phyloP scores from a whole-genome alignment of 352 stramenopile species.

The Globisporangium paddicum region DNA sequence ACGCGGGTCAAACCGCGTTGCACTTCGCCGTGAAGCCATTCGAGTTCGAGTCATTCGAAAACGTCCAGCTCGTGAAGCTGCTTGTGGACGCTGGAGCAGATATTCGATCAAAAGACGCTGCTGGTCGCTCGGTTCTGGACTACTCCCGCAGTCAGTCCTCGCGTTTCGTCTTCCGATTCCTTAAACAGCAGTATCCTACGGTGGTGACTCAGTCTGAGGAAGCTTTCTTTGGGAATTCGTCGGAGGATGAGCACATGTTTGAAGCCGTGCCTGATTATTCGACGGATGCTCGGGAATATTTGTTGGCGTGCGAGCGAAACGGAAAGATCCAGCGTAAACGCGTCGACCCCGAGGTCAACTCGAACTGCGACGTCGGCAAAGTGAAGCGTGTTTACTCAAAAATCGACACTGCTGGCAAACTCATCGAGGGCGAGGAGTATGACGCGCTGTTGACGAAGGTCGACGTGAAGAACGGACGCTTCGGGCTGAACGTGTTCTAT shows the following conservation, averaged over 20 bases:
- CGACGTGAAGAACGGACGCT: conserved; percentile 63
- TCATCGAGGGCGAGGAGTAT: conserved; percentile 36
- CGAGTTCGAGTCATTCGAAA: conserved; percentile 64
- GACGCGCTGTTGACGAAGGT: conserved; percentile 68
- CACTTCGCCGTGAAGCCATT: conserved; percentile 62
- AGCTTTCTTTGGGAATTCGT: conserved; percentile 22
- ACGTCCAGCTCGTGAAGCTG: conserved; percentile 38
- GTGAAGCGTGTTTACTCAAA: conserved; percentile 34
- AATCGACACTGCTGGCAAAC: conserved; percentile 23
- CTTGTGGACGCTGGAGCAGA: conserved; percentile 38
- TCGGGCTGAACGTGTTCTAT: conserved; percentile 79
- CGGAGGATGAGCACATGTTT: conserved; percentile 25
- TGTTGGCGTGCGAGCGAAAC: conserved; percentile 40
- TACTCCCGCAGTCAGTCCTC: conserved; percentile 53
- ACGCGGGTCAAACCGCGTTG: conserved; percentile 35
- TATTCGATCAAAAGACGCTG: conserved; percentile 30
- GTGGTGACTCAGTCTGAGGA: conserved; percentile 19
- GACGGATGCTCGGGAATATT: conserved; percentile 42
- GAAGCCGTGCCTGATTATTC: conserved; percentile 30
- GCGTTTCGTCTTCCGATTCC: conserved; percentile 45
- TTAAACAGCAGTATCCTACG: conserved; percentile 33
- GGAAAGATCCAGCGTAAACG: conserved; percentile 52
- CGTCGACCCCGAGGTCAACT: conserved; percentile 40
- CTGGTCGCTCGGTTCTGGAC: conserved; percentile 38
- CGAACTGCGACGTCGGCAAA: conserved; percentile 55